Evolutionary conservation across 129 eudicot species (phyloP).

Genomic region (Tanacetum coccineum): DNA sequence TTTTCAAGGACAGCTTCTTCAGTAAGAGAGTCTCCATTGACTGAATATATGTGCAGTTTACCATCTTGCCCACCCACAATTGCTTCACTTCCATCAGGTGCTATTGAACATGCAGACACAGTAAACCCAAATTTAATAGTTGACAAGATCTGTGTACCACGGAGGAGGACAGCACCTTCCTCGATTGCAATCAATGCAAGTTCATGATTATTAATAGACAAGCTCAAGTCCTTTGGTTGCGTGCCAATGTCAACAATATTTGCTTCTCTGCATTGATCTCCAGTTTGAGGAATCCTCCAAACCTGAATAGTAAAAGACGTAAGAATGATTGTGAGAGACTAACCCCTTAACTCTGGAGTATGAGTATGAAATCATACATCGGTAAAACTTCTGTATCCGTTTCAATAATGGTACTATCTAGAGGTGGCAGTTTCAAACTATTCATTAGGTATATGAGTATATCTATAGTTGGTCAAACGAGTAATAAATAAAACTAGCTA

Average conservation of each 20-base stretch:
- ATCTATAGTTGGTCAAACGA: not conserved
- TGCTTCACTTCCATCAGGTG: no score
- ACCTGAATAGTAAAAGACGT: conserved; percentile 35
- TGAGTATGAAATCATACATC: not conserved
- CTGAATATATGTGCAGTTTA: no score
- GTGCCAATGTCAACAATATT: conserved; percentile 68
- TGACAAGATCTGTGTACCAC: no score
- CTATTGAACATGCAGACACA: no score
- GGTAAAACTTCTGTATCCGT: no score
- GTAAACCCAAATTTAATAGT: no score
- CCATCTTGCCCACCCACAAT: no score
- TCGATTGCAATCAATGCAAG: conserved; percentile 60
- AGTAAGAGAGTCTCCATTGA: no score
- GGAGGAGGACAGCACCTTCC: no score
- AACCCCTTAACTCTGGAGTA: not conserved
- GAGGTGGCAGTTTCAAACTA: not conserved
- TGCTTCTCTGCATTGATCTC: conserved; percentile 70
- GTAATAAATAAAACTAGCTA: not conserved
- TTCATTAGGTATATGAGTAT: not conserved
- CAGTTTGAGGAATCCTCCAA: conserved; percentile 72
- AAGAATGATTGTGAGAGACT: not conserved
- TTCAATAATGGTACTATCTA: not conserved
- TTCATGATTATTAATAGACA: no score
- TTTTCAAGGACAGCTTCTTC: no score
- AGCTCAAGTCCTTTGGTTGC: conserved; percentile 80